phyloP scores from a whole-genome alignment of 345 rosid genomes.

The Brassica carinata region DNA sequence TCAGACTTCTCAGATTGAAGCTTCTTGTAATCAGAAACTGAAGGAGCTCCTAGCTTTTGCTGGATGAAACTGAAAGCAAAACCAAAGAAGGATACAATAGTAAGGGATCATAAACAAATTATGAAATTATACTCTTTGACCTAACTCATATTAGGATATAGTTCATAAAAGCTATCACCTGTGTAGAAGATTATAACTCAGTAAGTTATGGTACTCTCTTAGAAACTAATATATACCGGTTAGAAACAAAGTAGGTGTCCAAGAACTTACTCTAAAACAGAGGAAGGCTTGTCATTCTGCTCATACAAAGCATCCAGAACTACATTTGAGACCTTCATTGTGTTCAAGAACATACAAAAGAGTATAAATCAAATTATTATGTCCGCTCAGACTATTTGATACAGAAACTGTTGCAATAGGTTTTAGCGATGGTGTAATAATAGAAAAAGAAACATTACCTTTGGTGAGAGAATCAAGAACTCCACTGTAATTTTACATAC shows the following conservation, averaged over 20 bases:
- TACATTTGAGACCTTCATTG: constrained; percentile 33
- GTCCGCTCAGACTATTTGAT: background rate
- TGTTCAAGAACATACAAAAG: background rate
- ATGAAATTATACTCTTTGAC: background rate
- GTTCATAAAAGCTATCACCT: background rate
- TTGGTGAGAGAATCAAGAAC: constrained; percentile 35
- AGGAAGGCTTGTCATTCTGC: constrained; percentile 91
- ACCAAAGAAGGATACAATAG: background rate
- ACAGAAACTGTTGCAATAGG: background rate
- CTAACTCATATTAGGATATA: background rate
- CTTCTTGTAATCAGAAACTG: constrained; percentile 69
- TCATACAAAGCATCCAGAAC: constrained; percentile 85
- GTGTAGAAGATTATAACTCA: background rate
- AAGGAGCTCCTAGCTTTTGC: constrained; percentile 81
- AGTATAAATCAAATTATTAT: background rate
- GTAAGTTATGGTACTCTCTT: background rate
- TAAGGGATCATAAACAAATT: background rate
- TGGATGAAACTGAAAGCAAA: constrained; percentile 66
- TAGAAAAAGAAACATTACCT: constrained; percentile 42
- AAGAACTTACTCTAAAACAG: constrained; percentile 83
- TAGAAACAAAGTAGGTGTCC: background rate
- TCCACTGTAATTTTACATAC: no score
- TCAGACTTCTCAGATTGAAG: constrained; percentile 74
- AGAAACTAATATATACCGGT: background rate
- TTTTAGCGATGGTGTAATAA: background rate